phyloP scores from a whole-genome alignment of 495 filamentous ascomycete species.

The Astrothelium macrocarpum region DNA sequence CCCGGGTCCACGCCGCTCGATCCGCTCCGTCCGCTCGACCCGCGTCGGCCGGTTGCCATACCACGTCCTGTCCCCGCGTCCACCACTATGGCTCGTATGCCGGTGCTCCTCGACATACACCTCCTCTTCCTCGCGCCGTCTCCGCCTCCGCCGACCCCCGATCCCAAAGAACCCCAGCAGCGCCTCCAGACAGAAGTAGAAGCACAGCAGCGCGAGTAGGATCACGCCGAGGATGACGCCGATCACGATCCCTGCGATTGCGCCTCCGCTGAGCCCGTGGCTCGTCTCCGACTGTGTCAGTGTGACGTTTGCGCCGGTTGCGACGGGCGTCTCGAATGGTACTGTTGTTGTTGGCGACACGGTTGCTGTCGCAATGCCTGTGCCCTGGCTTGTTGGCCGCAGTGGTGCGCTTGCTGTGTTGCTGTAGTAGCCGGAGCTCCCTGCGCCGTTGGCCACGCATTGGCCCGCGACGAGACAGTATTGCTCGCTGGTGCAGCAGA shows the following conservation, averaged over 20 bases:
- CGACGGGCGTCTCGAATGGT: conserved; percentile 47
- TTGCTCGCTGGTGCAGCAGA: conserved; percentile 65
- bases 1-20: conserved; percentile 47
- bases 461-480: conserved; percentile 44
- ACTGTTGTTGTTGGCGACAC: conserved; percentile 48
- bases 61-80: conserved; percentile 56
- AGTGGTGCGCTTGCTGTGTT: conserved; percentile 46
- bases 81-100: conserved; percentile 27
- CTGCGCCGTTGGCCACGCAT: conserved; percentile 16
- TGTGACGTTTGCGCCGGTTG: conserved; percentile 42
- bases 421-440: conserved; percentile 30
- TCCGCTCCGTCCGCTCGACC: conserved; percentile 35
- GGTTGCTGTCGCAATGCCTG: conserved; percentile 46
- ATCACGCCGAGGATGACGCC: conserved; percentile 69
- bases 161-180: conserved; percentile 59
- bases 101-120: conserved; percentile 54
- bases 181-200: conserved; percentile 60
- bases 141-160: conserved; percentile 40
- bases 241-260: conserved; percentile 92
- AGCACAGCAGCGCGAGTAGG: conserved; percentile 62
- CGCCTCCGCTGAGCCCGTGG: conserved; percentile 61
- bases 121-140: conserved; percentile 37
- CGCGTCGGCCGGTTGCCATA: conserved; percentile 51
- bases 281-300: conserved; percentile 27
- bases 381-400: conserved; percentile 58